Evolutionary conservation across 139 green algal genomes (phyloP).

Genomic region (Chlorella sp.): DNA sequence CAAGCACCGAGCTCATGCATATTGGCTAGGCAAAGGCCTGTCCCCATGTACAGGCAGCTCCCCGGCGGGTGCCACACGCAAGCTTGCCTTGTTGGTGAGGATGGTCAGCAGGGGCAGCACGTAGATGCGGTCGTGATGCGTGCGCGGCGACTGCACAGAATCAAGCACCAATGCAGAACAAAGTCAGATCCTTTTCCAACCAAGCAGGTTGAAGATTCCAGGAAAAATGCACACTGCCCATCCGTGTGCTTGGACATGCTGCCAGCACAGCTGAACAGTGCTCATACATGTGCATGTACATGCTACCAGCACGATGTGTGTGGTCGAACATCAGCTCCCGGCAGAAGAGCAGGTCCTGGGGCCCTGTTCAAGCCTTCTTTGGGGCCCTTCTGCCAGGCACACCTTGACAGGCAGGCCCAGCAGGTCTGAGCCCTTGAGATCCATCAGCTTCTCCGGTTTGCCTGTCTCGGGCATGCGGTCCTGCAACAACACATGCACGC

Average conservation of each 20-base stretch:
- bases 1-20: too few species aligned
- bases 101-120: conserved; percentile 98
- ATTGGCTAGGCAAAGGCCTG: too few species aligned
- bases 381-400: background rate
- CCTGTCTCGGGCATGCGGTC: conserved; percentile 71
- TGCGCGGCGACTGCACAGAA: conserved; percentile 64
- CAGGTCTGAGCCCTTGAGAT: conserved; percentile 92
- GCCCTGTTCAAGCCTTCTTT: too few species aligned
- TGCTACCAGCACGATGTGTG: background rate
- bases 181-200: too few species aligned
- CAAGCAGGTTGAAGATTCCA: too few species aligned
- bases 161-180: too few species aligned
- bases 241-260: background rate
- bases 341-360: too few species aligned
- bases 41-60: too few species aligned
- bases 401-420: conserved; percentile 86
- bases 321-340: background rate
- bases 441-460: conserved; percentile 78
- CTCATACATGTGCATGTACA: background rate
- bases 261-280: too few species aligned
- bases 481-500: too few species aligned
- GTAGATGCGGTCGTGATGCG: conserved; percentile 84
- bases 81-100: conserved; percentile 87
- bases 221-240: too few species aligned
- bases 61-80: background rate